These are phyloP conservation scores for Pyrenophora graminea DNA, from an alignment of 2,329 filamentous ascomycete species.

Conservation along the genomic window DNA sequence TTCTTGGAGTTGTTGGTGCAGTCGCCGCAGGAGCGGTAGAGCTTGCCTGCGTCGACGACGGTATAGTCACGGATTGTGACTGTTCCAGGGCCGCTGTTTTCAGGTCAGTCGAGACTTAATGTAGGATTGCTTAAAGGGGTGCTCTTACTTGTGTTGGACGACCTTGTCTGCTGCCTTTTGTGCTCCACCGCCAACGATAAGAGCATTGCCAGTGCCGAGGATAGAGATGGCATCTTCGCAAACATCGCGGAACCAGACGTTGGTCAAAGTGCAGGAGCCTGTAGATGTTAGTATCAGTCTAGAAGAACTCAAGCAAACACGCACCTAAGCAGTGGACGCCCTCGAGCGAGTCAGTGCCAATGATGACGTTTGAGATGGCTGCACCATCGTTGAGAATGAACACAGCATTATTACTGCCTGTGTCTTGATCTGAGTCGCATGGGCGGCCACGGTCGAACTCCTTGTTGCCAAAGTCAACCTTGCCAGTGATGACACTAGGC, in stretches of 20 bases:
- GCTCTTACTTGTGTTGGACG: slow-evolving; percentile 44
- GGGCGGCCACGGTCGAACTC: slow-evolving; percentile 29
- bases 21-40: slow-evolving; percentile 55
- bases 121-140: slow-evolving; percentile 7
- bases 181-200: slow-evolving; percentile 45
- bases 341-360: slow-evolving; percentile 56
- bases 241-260: slow-evolving; percentile 34
- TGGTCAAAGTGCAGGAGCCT: slow-evolving; percentile 53
- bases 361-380: slow-evolving; percentile 58
- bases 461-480: slow-evolving; percentile 23
- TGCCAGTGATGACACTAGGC: slow-evolving; percentile 29
- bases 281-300: slow-evolving; percentile 13
- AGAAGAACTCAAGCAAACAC: neutral
- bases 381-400: slow-evolving; percentile 58
- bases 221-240: slow-evolving; percentile 43
- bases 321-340: slow-evolving; percentile 56
- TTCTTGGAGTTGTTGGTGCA: slow-evolving; percentile 50
- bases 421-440: slow-evolving; percentile 30
- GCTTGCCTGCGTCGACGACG: slow-evolving; percentile 53
- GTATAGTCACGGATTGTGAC: slow-evolving; percentile 41
- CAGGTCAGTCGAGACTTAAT: neutral
- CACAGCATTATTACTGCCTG: slow-evolving; percentile 48
- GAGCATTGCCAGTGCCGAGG: slow-evolving; percentile 32
- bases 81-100: neutral
- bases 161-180: slow-evolving; percentile 42